Conservation (phyloP, 2,329 filamentous ascomycete species). For the Aspergillus candidus region DNA sequence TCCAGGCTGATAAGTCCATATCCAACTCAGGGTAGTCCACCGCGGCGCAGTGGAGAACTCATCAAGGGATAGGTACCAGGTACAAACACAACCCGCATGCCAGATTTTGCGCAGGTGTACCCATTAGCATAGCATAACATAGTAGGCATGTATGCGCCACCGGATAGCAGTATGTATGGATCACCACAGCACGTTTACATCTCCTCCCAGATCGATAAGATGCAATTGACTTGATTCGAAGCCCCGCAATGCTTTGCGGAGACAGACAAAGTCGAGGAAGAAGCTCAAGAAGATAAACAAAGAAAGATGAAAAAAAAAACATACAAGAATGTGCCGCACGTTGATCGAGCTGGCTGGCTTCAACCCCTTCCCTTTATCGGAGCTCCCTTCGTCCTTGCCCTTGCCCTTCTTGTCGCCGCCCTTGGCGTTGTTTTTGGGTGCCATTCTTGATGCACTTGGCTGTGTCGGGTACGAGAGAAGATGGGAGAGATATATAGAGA, state of each 20-base stretch:
- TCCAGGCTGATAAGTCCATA: too few relatives aligned
- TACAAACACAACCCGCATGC: too few relatives aligned
- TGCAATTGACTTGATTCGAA: too few relatives aligned
- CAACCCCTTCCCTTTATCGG: conserved; percentile 33
- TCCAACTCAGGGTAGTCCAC: too few relatives aligned
- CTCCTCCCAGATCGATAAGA: too few relatives aligned
- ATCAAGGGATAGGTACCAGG: too few relatives aligned
- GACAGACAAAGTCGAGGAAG: not conserved
- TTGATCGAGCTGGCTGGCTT: conserved; percentile 60
- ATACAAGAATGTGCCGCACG: conserved; percentile 57
- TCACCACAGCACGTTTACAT: too few relatives aligned
- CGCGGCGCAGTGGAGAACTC: too few relatives aligned
- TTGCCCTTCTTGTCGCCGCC: conserved; percentile 36
- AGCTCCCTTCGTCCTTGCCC: conserved; percentile 34
- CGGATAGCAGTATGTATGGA: too few relatives aligned
- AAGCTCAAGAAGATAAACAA: not conserved
- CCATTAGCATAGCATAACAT: too few relatives aligned
- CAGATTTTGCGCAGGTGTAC: too few relatives aligned
- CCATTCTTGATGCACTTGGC: conserved; percentile 24
- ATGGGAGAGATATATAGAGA: not conserved
- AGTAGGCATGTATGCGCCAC: too few relatives aligned
- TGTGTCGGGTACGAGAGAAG: not conserved
- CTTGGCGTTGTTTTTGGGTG: conserved; percentile 39
- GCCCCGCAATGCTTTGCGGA: not conserved
- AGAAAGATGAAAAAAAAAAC: conserved; percentile 10